Evolutionary conservation across 148 eudicot species (phyloP), one percentile per base, ranked within the genome.

Genomic region (Agrostemma githago): DNA sequence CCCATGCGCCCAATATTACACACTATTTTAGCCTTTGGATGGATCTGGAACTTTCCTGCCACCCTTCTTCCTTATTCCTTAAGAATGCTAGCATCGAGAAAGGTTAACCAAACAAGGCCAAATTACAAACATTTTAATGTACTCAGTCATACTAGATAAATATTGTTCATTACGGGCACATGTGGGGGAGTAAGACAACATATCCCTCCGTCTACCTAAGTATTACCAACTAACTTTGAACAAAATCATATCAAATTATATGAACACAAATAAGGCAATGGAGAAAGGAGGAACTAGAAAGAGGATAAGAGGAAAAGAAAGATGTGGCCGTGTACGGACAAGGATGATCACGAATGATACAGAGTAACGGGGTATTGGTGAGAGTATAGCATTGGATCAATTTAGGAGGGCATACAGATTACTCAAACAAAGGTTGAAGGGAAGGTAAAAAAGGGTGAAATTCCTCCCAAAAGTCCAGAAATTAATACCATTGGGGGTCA

Each of bases 1-100:
- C 40, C 59, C 9, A 40, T 20, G 59, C 17, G 26, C 42, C 34
- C 9, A 34, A 53, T 4, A 19, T 3, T 4, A 4, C 5, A 12
- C 60, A 69, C 40, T 69, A 16, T 51, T 69, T 69, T 41, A 37
- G 60, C 72, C 34, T 26, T 34, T 53, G 72, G 43, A 53, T 70
- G 72, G 61, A 12, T 26, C 72, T 12, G 15, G 0, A 48, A 44
- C 15, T 17, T 19, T 8, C 7, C n/a, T 38, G 46, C 43, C n/a
- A 39, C 68, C 20, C 40, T 64, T 64, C 15, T 46, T 40, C 21
- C 15, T 65, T 40, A 65, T 6, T 40, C 48, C 43, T 17, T 62
- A 62, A 60, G 63, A 60, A 60, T 19, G 6, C 26, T 17, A 4
- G 21, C 19, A 60, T 20, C 39, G 4, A 40, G 19, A 65, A 17